Base-by-base conservation (phyloP, 805 yeast species). In the Metschnikowia proteae region DNA sequence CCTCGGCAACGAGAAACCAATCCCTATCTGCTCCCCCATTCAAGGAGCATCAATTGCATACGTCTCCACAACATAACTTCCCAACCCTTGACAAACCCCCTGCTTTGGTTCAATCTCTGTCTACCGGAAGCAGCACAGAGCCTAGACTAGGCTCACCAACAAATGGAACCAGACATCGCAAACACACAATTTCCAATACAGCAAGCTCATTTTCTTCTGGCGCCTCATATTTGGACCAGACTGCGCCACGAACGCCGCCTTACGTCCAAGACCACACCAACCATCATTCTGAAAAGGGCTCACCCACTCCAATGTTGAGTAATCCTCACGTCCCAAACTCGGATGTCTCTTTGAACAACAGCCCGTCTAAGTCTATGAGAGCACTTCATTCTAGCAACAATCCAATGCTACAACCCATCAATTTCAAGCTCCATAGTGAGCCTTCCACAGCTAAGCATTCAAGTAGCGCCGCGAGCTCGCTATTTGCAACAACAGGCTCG, bases 391-490 rank as follows among this genome's bases (percentile, higher is more conserved):
- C 72, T 1, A 66, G 59, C 43, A 59, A 68, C 29, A 70, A 74
- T 46, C 83, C 82, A 5, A 60, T 80, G 34, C 65, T 80, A 37
- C 83, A 79, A 55, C 84, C 84, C 0, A 76, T 80, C 41, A 80
- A 80, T 58, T 74, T 73, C 56, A 75, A 76, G 60, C 37, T 51
- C 55, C 43, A 42, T 29, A 33, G 47, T 1, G 57, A 53, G 11
- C 34, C 32, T 22, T 34, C 36, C 4, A 10, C 53, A 10, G 30
- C 8, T 17, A 43, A 46, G 26, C 29, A 28, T 22, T 10, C 35
- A 27, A 23, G 25, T 7, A n/a, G 47, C 27, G 5, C 43, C 4
- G 28, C 38, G 10, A 30, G 22, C 13, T 28, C 52, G 22, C 35
- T 46, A 2, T 32, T 43, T 11, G 29, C 45, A 5, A 6, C 51